Conservation (phyloP, 2,329 filamentous ascomycete genomes). For the Ceratocystis papillata region DNA sequence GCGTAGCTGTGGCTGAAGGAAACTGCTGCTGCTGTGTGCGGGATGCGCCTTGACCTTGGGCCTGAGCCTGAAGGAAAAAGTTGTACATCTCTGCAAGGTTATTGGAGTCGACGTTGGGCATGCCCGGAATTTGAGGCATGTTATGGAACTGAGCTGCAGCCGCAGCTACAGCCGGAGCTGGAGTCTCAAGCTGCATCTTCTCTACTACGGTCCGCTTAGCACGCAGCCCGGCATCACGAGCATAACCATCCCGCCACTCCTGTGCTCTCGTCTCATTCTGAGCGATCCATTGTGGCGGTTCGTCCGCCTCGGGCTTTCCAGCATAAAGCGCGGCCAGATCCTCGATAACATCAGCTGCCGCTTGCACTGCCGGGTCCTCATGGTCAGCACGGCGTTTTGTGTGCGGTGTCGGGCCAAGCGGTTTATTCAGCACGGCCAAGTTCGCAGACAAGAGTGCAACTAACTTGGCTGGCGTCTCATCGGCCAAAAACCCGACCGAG, state of each 20-base stretch:
- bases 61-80: constrained; percentile 21
- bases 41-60: constrained; percentile 17
- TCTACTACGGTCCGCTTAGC: constrained; percentile 29
- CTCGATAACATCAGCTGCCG: constrained; percentile 37
- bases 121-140: background rate
- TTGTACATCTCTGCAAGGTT: constrained; percentile 21
- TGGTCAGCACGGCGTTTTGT: constrained; percentile 33
- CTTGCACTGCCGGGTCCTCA: constrained; percentile 36
- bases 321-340: constrained; percentile 35
- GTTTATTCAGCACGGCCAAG: constrained; percentile 25
- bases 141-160: background rate
- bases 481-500: constrained; percentile 16
- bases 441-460: constrained; percentile 26
- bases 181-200: constrained; percentile 29
- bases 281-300: constrained; percentile 44
- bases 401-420: constrained; percentile 31
- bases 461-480: constrained; percentile 9
- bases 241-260: constrained; percentile 45
- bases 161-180: background rate
- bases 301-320: constrained; percentile 39
- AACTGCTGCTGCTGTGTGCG: constrained; percentile 26
- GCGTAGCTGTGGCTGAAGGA: background rate
- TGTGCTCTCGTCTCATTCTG: constrained; percentile 38
- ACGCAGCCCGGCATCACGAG: constrained; percentile 33
- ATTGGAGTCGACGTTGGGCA: background rate